These are phyloP conservation scores for Metschnikowia cubensis DNA, from an alignment of 805 yeast genomes.

Conservation along the genomic window DNA sequence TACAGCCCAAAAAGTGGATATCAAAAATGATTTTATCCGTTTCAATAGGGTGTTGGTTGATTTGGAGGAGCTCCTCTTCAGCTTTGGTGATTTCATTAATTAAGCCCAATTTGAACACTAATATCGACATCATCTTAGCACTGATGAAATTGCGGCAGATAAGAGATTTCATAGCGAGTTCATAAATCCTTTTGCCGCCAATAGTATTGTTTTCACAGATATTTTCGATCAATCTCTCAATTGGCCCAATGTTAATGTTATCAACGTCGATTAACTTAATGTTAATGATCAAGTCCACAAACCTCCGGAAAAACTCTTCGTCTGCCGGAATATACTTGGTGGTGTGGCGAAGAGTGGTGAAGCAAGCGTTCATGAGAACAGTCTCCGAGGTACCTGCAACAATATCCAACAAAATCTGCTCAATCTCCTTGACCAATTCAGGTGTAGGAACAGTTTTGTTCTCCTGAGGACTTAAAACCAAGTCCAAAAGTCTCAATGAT, in stretches of 20 bases:
- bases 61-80: constrained; percentile 27
- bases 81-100: constrained; percentile 24
- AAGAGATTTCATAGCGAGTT: constrained; percentile 11
- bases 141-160: constrained; percentile 21
- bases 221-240: constrained; percentile 16
- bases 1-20: constrained; percentile 47
- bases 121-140: constrained; percentile 28
- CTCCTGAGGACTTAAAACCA: constrained; percentile 5
- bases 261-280: constrained; percentile 18
- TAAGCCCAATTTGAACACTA: constrained; percentile 7
- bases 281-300: constrained; percentile 15
- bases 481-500: constrained; percentile 20
- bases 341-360: constrained; percentile 11
- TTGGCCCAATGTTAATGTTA: constrained; percentile 14
- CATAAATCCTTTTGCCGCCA: constrained; percentile 6
- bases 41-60: constrained; percentile 17
- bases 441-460: constrained; percentile 2
- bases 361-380: constrained; percentile 10
- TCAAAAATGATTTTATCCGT: constrained; percentile 26
- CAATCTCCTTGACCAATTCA: neutral
- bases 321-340: constrained; percentile 9
- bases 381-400: constrained; percentile 8
- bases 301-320: constrained; percentile 1
- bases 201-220: constrained; percentile 6
- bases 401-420: constrained; percentile 9